Evolutionary conservation across 2,329 filamentous ascomycete species (phyloP).

Genomic region (Diaporthe sp.): DNA sequence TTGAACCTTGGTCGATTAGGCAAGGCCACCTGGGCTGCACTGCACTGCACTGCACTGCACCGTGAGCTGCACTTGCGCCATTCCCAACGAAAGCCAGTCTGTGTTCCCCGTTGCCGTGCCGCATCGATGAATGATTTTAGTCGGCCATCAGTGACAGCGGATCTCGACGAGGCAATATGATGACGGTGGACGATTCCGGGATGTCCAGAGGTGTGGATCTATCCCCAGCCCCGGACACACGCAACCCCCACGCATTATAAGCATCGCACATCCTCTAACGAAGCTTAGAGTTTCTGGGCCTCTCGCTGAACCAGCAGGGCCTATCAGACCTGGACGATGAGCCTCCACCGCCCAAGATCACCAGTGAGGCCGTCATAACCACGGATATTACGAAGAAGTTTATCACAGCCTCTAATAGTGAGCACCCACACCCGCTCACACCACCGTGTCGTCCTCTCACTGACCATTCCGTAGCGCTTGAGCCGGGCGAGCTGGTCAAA

Average conservation of each 20-base stretch:
- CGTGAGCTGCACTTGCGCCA: slow-evolving; percentile 7
- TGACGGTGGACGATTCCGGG: slow-evolving; percentile 33
- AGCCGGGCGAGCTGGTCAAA: slow-evolving; percentile 88
- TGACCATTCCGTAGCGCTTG: slow-evolving; percentile 69
- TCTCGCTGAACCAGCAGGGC: slow-evolving; percentile 55
- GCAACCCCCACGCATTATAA: slow-evolving; percentile 24
- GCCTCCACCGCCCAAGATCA: slow-evolving; percentile 57
- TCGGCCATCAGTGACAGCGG: neutral
- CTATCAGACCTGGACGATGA: slow-evolving; percentile 40
- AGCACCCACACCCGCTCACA: slow-evolving; percentile 44
- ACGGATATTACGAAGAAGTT: slow-evolving; percentile 73
- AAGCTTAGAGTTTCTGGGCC: slow-evolving; percentile 56
- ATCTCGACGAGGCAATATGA: slow-evolving; percentile 24
- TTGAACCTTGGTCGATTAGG: slow-evolving; percentile 30
- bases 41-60: slow-evolving; percentile 24
- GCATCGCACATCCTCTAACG: slow-evolving; percentile 35
- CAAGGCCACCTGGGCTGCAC: slow-evolving; percentile 29
- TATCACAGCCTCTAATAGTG: slow-evolving; percentile 66
- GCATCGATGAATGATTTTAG: slow-evolving; percentile 29
- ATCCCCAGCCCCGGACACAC: slow-evolving; percentile 10
- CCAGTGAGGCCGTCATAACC: slow-evolving; percentile 65
- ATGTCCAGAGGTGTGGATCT: slow-evolving; percentile 37
- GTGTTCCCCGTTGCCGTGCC: slow-evolving; percentile 4
- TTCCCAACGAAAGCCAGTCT: slow-evolving; percentile 1
- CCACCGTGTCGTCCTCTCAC: neutral